A percentile compares a stretch with the other conserved stretches of the same genome.
These are phyloP conservation scores for Huntiella savannae DNA, from an alignment of 2,329 filamentous ascomycete genomes.

Conservation along the genomic window DNA sequence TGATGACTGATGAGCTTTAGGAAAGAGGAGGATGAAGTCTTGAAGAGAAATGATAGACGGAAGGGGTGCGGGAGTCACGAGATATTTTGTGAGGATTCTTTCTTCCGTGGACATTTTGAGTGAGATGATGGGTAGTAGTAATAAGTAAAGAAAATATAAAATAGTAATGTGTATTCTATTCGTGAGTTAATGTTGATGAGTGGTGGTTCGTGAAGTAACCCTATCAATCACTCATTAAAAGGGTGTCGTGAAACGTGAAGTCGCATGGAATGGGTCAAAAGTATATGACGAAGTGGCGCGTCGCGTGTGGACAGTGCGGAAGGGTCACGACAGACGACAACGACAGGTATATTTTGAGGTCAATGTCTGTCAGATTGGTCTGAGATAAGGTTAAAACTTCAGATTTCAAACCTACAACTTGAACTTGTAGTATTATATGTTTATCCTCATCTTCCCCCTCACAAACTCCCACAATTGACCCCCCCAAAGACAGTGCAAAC, in stretches of 20 bases:
- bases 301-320: constrained; percentile 8
- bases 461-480: background rate
- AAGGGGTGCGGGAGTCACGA: constrained; percentile 56
- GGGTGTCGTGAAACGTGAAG: background rate
- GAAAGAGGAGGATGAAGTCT: constrained; percentile 62
- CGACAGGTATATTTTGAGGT: too few relatives aligned
- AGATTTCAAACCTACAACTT: too few relatives aligned
- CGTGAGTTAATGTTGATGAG: background rate
- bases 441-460: too few relatives aligned
- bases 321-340: too few relatives aligned
- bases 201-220: background rate
- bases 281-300: constrained; percentile 1
- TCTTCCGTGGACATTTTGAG: constrained; percentile 51
- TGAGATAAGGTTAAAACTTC: too few relatives aligned
- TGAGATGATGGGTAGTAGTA: background rate
- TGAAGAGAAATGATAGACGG: constrained; percentile 53
- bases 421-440: too few relatives aligned
- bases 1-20: constrained; percentile 40
- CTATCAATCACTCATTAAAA: background rate
- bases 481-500: too few relatives aligned
- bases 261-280: constrained; percentile 2
- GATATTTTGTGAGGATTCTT: constrained; percentile 57
- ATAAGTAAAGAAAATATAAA: background rate
- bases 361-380: too few relatives aligned
- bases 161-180: background rate